Evolutionary conservation across 2,329 filamentous ascomycete species (phyloP), one percentile per base, ranked within the genome.

Genomic region (Pyricularia pennisetigena): DNA sequence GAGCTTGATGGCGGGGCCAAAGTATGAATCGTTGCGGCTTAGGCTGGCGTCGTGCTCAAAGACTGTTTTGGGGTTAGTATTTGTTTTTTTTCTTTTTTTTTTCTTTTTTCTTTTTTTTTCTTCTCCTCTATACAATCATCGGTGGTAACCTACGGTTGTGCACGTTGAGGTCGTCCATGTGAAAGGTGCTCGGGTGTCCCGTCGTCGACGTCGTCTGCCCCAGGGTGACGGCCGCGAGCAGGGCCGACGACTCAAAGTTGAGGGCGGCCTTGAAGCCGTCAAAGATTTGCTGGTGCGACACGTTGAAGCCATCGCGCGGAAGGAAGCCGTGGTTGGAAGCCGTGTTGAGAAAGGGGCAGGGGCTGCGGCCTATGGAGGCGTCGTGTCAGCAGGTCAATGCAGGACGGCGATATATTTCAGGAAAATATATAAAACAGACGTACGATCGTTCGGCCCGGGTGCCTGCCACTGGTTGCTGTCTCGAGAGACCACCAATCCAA

Each of bases 311-410:
- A 67, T 82, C 73, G 65, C 78, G 82, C 3, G 80, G 82, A 0
- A 85, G 77, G 68, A 80, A 83, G 14, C 79, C 79, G 69, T 85
- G 80, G 71, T 85, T 85, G 2, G 82, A 79, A n/a, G 85, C 74
- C 0, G 82, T 79, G 72, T 85, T 85, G 68, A 85, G 75, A 78
- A 83, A 82, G 0, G 83, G 82, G 68, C 82, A 85, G n/a, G 82
- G 82, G 0, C 78, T 78, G 20, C 78, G 75, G 24, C 78, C 77
- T 80, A 7, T 23, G 16, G 12, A 26, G 3, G 24, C 2, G 24
- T 14, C 26, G 24, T 3, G 24, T 14, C 26, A 16, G 7, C 24
- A 29, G 1, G 59, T 28, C 23, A 62, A 16, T 28, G 4, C 59
- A 62, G 7, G 4, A 10, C 59, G 12, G 59, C 3, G 23, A 61